These are phyloP conservation scores for Salinomyces thailandicus DNA, from an alignment of 2,329 filamentous ascomycete species.

Conservation along the genomic window DNA sequence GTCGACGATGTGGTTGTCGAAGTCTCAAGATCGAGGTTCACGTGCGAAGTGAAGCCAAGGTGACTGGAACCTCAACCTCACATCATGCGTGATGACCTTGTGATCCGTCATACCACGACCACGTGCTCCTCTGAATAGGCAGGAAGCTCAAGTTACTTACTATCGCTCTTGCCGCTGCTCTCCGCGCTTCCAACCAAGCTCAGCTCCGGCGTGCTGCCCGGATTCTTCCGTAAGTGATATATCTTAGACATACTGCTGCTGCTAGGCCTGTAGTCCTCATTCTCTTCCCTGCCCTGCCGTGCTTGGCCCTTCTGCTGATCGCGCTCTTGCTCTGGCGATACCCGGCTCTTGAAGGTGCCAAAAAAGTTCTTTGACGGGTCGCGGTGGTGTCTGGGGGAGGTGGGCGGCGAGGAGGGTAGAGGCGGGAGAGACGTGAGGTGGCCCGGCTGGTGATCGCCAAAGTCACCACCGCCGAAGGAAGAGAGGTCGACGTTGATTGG, in stretches of 20 bases:
- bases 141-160: constrained; percentile 16
- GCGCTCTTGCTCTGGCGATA: constrained; percentile 6
- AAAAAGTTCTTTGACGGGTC: constrained; percentile 20
- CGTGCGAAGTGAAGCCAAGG: background rate
- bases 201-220: constrained; percentile 40
- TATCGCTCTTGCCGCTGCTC: constrained; percentile 18
- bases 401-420: constrained; percentile 19
- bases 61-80: background rate
- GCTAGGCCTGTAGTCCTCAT: constrained; percentile 21
- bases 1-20: background rate
- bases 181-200: constrained; percentile 26
- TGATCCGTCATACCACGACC: background rate
- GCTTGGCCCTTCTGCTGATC: constrained; percentile 11
- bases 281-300: constrained; percentile 17
- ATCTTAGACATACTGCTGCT: constrained; percentile 26
- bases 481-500: constrained; percentile 28
- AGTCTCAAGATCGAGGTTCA: no score
- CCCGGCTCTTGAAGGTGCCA: constrained; percentile 18
- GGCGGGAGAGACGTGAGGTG: constrained; percentile 13
- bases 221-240: constrained; percentile 32
- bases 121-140: background rate
- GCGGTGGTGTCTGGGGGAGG: constrained; percentile 16
- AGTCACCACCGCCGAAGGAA: constrained; percentile 27
- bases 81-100: background rate
- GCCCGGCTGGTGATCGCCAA: constrained; percentile 10